Percentiles rank a stretch among this genome's conserved stretches.
These are phyloP conservation scores for Heritiera littoralis DNA, from an alignment of 345 rosid species.

Conservation along the genomic window DNA sequence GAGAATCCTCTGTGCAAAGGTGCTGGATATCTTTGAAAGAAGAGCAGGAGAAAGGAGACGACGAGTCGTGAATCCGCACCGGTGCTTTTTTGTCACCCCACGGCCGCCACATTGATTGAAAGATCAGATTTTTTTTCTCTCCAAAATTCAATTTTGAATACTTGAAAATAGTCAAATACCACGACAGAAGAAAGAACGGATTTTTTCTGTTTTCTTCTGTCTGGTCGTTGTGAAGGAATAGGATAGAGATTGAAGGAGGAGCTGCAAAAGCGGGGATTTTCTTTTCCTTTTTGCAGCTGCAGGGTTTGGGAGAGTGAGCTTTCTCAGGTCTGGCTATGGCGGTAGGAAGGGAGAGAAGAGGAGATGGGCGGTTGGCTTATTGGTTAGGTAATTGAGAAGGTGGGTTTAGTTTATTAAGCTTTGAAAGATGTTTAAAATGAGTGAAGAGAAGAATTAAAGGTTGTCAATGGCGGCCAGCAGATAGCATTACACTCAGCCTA, in stretches of 20 bases:
- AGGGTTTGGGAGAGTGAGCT: not conserved
- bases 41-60: slow-evolving; percentile 48
- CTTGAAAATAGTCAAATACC: not conserved
- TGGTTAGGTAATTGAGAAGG: slow-evolving; percentile 41
- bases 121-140: not conserved
- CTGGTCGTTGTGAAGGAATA: not conserved
- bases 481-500: slow-evolving; percentile 25
- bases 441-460: not conserved
- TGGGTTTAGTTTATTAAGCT: not conserved
- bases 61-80: slow-evolving; percentile 44
- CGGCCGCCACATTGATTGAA: slow-evolving; percentile 79
- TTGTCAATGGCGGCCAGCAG: slow-evolving; percentile 15
- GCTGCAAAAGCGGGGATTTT: slow-evolving; percentile 12
- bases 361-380: slow-evolving; percentile 30
- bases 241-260: slow-evolving; percentile 4
- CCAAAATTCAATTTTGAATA: not conserved
- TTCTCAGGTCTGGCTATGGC: not conserved
- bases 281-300: not conserved
- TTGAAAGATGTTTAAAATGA: slow-evolving; percentile 9
- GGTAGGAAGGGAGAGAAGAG: not conserved
- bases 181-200: not conserved
- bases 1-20: slow-evolving; percentile 48
- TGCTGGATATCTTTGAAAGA: slow-evolving; percentile 72
- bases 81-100: slow-evolving; percentile 55
- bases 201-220: no score